Evolutionary conservation across 306 rosid species (phyloP).

Genomic region (Boehmeria nivea): DNA sequence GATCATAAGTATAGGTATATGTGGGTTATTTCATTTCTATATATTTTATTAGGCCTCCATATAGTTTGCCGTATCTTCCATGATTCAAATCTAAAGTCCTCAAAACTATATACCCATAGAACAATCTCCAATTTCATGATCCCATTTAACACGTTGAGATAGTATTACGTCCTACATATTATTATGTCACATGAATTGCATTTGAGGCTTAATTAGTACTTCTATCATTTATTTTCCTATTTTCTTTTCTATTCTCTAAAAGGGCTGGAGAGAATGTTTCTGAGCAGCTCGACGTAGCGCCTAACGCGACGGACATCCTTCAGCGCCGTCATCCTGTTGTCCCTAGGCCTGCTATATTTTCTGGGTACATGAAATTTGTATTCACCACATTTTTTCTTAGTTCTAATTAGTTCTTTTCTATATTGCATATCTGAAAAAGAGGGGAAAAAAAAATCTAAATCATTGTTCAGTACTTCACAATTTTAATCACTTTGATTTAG

Average conservation of each 20-base stretch:
- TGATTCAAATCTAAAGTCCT: no score
- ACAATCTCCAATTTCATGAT: no score
- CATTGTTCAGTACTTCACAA: no score
- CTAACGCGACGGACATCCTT: not conserved
- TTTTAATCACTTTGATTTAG: no score
- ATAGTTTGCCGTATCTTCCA: no score
- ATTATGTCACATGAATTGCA: no score
- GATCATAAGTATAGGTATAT: no score
- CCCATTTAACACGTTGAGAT: no score
- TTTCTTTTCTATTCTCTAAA: not conserved
- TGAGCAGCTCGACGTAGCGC: not conserved
- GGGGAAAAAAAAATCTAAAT: not conserved
- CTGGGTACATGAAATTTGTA: conserved; percentile 9
- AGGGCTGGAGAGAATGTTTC: not conserved
- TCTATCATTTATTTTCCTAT: not conserved
- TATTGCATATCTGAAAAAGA: not conserved
- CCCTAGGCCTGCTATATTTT: conserved; percentile 3
- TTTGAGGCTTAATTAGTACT: not conserved
- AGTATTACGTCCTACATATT: no score
- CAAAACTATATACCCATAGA: no score
- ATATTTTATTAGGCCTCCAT: no score
- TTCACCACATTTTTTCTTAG: not conserved
- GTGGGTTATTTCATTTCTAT: no score
- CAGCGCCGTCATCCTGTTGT: not conserved
- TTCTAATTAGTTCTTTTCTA: not conserved